Conservation (phyloP, 352 stramenopile species). For the Plasmopara muralis region DNA sequence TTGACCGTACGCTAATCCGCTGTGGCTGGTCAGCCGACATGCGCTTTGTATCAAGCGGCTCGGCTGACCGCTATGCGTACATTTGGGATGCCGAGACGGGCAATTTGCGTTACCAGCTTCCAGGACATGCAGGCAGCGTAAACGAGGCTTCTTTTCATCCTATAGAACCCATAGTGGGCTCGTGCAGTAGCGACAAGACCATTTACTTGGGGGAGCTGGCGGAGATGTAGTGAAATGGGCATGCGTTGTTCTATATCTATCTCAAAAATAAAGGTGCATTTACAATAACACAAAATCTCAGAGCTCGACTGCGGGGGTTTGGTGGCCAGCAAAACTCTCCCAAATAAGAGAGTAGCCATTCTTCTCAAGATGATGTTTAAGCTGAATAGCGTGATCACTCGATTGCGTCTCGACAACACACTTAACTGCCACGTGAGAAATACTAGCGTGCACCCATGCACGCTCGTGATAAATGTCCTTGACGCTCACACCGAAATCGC, state of each 20-base stretch:
- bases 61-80: slow-evolving; percentile 90
- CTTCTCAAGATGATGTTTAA: slow-evolving; percentile 82
- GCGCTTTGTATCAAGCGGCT: slow-evolving; percentile 82
- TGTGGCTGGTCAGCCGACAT: slow-evolving; percentile 88
- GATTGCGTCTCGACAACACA: slow-evolving; percentile 94
- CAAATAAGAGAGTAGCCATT: slow-evolving; percentile 87
- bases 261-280: not conserved
- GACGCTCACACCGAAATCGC: slow-evolving; percentile 86
- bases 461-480: slow-evolving; percentile 98
- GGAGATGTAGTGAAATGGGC: slow-evolving; percentile 10
- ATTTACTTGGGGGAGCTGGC: slow-evolving; percentile 79
- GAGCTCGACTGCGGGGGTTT: slow-evolving; percentile 23
- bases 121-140: slow-evolving; percentile 91
- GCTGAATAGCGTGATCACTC: slow-evolving; percentile 85
- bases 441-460: slow-evolving; percentile 92
- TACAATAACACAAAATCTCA: slow-evolving; percentile 5
- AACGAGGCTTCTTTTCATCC: slow-evolving; percentile 92
- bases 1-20: slow-evolving; percentile 91
- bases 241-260: slow-evolving; percentile 27
- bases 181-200: slow-evolving; percentile 81
- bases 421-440: slow-evolving; percentile 94
- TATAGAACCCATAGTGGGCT: slow-evolving; percentile 76
- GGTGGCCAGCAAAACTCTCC: slow-evolving; percentile 30
- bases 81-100: slow-evolving; percentile 91
- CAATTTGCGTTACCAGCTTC: slow-evolving; percentile 89